Percentiles rank a stretch among this genome's conserved stretches.
phyloP scores from a whole-genome alignment of 2,329 filamentous ascomycete species.

The Ambrosiella xylebori region DNA sequence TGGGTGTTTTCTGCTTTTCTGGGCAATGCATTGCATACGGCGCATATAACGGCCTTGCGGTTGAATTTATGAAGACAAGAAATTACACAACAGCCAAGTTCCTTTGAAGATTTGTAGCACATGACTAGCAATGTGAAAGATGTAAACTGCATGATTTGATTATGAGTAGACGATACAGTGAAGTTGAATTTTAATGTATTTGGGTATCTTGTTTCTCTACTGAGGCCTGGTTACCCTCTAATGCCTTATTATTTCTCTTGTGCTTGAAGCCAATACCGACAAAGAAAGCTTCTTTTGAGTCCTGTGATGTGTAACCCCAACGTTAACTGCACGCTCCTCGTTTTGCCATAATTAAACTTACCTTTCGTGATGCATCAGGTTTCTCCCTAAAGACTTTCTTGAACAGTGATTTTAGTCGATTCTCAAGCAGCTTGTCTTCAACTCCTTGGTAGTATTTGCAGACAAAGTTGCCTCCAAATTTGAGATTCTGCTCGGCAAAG shows the following conservation, averaged over 20 bases:
- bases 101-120: neutral
- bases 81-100: conserved; percentile 12
- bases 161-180: no score
- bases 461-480: conserved; percentile 70
- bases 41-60: conserved; percentile 11
- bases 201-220: conserved; percentile 4
- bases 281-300: conserved; percentile 75
- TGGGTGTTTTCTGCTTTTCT: conserved; percentile 10
- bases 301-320: conserved; percentile 27
- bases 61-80: conserved; percentile 13
- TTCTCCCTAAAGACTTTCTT: conserved; percentile 70
- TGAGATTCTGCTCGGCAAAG: conserved; percentile 74
- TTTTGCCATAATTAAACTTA: conserved; percentile 26
- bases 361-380: conserved; percentile 74
- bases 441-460: conserved; percentile 94
- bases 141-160: neutral
- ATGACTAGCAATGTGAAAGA: neutral
- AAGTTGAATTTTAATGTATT: neutral
- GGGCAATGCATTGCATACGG: conserved; percentile 7
- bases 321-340: neutral
- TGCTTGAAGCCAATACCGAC: conserved; percentile 56
- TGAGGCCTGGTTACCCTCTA: neutral
- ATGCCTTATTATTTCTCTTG: neutral
- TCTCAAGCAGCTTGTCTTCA: conserved; percentile 69
- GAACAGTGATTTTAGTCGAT: conserved; percentile 59